Conservation (phyloP, 768 basidiomycete species). For the Naganishia kalamii region DNA sequence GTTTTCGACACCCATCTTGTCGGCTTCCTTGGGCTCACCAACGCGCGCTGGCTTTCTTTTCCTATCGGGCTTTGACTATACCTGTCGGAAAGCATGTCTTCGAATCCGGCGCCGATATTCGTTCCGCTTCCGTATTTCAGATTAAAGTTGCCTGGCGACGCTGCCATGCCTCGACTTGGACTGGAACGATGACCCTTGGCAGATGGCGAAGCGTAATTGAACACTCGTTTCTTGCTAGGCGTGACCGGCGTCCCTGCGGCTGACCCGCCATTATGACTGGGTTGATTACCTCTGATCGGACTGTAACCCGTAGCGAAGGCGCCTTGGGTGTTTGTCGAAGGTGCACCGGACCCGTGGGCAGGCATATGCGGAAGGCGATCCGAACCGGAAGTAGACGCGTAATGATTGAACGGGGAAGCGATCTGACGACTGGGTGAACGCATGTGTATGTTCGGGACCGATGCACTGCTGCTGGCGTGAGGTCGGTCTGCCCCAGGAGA, state of each 20-base stretch:
- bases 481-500: conserved; percentile 27
- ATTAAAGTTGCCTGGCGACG: conserved; percentile 38
- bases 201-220: conserved; percentile 45
- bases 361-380: conserved; percentile 35
- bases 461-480: conserved; percentile 65
- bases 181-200: conserved; percentile 49
- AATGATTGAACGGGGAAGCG: conserved; percentile 39
- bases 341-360: conserved; percentile 39
- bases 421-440: conserved; percentile 36
- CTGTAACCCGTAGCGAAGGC: conserved; percentile 35
- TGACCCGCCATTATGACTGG: not conserved
- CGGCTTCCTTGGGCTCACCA: conserved; percentile 75
- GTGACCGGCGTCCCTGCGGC: conserved; percentile 34
- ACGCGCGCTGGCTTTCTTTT: conserved; percentile 68
- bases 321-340: conserved; percentile 31
- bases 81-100: conserved; percentile 76
- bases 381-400: conserved; percentile 29
- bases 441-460: conserved; percentile 55
- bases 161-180: conserved; percentile 49
- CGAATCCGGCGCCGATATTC: conserved; percentile 51
- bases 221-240: conserved; percentile 42
- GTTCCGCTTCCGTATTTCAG: conserved; percentile 29
- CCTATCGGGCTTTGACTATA: conserved; percentile 88
- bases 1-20: conserved; percentile 84
- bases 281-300: conserved; percentile 32